Evolutionary conservation across 306 rosid species (phyloP).

Genomic region (Gastrolobium bilobum): DNA sequence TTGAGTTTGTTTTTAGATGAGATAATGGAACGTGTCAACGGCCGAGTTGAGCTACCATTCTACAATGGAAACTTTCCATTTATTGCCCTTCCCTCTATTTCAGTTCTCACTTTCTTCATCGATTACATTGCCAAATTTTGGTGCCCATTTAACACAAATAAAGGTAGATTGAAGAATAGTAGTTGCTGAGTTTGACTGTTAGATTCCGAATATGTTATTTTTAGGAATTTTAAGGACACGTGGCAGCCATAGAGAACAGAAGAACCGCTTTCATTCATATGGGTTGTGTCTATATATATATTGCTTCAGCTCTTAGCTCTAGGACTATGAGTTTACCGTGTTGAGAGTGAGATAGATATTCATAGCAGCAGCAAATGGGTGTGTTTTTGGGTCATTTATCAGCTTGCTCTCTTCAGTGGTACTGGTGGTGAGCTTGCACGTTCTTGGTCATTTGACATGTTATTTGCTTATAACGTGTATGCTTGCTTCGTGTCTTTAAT

Average conservation of each 20-base stretch:
- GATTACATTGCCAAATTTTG: neutral
- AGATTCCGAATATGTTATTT: constrained; percentile 22
- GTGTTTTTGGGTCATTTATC: neutral
- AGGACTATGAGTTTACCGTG: neutral
- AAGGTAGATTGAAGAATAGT: constrained; percentile 47
- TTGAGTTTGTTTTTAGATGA: constrained; percentile 17
- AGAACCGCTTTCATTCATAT: neutral
- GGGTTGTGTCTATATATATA: neutral
- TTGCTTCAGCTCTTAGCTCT: neutral
- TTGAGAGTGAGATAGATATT: neutral
- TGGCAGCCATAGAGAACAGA: constrained; percentile 1
- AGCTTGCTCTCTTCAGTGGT: neutral
- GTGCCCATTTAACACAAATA: constrained; percentile 6
- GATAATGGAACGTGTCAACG: neutral
- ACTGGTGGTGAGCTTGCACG: neutral
- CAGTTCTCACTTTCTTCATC: neutral
- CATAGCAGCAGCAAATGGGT: neutral
- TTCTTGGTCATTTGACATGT: neutral
- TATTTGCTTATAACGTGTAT: no score
- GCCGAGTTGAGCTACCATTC: constrained; percentile 37
- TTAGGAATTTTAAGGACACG: neutral
- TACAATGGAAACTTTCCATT: constrained; percentile 10
- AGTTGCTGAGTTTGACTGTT: constrained; percentile 46
- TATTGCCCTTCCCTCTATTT: neutral
- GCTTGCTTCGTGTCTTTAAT: no score